Base-by-base conservation (phyloP, 768 basidiomycete species). In the Neoboletus magnificus region DNA sequence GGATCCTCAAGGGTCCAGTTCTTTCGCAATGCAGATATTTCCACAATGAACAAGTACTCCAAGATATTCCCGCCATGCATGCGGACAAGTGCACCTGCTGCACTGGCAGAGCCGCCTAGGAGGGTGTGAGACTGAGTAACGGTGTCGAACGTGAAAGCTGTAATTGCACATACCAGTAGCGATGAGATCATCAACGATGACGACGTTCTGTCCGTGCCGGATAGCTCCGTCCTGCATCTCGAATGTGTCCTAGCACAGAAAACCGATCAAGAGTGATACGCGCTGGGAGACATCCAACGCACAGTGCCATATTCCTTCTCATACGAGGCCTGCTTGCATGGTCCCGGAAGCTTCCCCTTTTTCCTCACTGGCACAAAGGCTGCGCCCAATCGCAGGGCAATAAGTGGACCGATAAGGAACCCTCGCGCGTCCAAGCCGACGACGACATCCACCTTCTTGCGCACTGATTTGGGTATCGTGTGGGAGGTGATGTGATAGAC, bases 351-450 rank as follows among this genome's bases (percentile, higher is more conserved):
- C 72, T 98, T 99, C 5, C 94, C 95, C 57, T 77, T 76, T 75
- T 99, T 99, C 56, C 97, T 81, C 33, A 98, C 94, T 2, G 97
- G 95, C 4, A 97, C 93, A 62, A 99, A 99, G 12, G 93, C 91
- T 2, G 94, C 94, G 27, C 92, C 91, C 27, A 99, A 76, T 55
- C 96, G 79, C 65, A 92, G 74, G 5, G 97, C 97, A 63, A 99
- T 83, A 61, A 93, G 82, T 1, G 97, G 97, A 1, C 95, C 97
- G 11, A 99, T 73, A 48, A 99, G 81, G 77, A 99, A 99, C 15
- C 97, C 97, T 52, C 97, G 81, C 23, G 96, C 96, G 71, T 99
- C 97, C 42, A 99, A 81, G 32, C 91, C 97, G 53, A 99, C 93
- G 61, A 99, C 81, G 50, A 91, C 89, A 71, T 99, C 96, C 62